Conservation (phyloP, 2,329 filamentous ascomycete genomes). For the Phialocephala sp. region DNA sequence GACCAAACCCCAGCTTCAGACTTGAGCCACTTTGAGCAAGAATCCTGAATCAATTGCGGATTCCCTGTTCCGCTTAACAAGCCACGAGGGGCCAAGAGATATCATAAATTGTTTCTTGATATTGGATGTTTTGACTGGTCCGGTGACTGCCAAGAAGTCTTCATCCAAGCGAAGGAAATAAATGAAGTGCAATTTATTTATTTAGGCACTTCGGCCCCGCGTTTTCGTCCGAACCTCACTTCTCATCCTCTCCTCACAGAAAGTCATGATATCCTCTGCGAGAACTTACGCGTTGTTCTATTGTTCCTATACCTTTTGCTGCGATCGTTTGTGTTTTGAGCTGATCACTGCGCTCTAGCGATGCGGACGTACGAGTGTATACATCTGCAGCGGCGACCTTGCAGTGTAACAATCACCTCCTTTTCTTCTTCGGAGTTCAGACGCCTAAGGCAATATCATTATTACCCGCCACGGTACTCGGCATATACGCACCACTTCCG, state of each 20-base stretch:
- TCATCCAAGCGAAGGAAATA: conserved; percentile 14
- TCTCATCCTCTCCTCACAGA: not conserved
- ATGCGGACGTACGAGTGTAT: not conserved
- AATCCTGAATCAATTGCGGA: not conserved
- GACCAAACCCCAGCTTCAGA: not conserved
- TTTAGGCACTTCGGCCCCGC: not conserved
- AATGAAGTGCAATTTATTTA: not conserved
- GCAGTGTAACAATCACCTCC: not conserved
- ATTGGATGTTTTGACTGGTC: conserved; percentile 5
- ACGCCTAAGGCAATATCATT: conserved; percentile 9
- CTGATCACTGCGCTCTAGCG: not conserved
- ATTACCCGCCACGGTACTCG: conserved; percentile 16
- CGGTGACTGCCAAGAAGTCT: conserved; percentile 5
- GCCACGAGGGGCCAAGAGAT: not conserved
- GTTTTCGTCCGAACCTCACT: not conserved
- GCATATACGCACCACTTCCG: conserved; percentile 14
- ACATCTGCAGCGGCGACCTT: not conserved
- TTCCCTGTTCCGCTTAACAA: not conserved
- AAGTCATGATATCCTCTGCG: not conserved
- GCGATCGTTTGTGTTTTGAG: not conserved
- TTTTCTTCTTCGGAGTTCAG: not conserved
- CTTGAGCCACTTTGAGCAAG: not conserved
- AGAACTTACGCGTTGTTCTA: not conserved
- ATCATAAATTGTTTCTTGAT: not conserved
- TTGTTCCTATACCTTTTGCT: not conserved